Percentiles rank a stretch among this genome's conserved stretches.
Evolutionary conservation across 768 basidiomycete species (phyloP).

Genomic region (Tricholoma flavovirens): DNA sequence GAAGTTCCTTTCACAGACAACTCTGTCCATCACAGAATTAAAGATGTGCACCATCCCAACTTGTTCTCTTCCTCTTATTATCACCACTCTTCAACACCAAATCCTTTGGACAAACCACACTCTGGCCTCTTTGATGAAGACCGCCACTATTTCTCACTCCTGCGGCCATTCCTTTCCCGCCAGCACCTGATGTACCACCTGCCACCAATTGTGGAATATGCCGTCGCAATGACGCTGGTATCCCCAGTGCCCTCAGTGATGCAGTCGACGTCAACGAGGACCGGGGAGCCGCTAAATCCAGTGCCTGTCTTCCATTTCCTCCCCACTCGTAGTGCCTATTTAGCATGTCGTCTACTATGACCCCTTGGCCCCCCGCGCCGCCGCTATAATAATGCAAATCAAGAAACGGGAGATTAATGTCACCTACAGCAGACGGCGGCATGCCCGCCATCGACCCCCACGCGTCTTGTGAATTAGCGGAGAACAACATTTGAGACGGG

Average conservation of each 20-base stretch:
- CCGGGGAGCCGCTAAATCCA: constrained; percentile 31
- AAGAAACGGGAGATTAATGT: constrained; percentile 57
- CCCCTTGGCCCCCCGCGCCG: not conserved
- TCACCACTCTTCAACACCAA: constrained; percentile 23
- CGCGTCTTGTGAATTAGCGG: constrained; percentile 12
- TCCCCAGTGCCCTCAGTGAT: constrained; percentile 12
- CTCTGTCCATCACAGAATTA: not conserved
- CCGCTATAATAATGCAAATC: constrained; percentile 61
- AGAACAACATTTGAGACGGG: constrained; percentile 9
- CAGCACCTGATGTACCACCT: constrained; percentile 1
- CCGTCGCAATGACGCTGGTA: constrained; percentile 15
- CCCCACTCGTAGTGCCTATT: constrained; percentile 5
- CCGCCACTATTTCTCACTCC: not conserved
- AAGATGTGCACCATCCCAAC: constrained; percentile 36
- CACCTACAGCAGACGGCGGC: constrained; percentile 1
- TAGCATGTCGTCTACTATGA: constrained; percentile 6
- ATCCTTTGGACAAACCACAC: constrained; percentile 39
- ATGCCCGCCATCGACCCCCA: constrained; percentile 21
- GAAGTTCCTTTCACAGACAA: no score
- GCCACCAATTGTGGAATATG: constrained; percentile 4
- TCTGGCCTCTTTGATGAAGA: constrained; percentile 41
- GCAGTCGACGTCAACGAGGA: constrained; percentile 19
- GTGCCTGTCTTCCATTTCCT: constrained; percentile 17
- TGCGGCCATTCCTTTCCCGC: constrained; percentile 1
- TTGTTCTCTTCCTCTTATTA: constrained; percentile 38